Conservation (phyloP, 2,329 filamentous ascomycete genomes). For the Ophiocordyceps unilateralis region DNA sequence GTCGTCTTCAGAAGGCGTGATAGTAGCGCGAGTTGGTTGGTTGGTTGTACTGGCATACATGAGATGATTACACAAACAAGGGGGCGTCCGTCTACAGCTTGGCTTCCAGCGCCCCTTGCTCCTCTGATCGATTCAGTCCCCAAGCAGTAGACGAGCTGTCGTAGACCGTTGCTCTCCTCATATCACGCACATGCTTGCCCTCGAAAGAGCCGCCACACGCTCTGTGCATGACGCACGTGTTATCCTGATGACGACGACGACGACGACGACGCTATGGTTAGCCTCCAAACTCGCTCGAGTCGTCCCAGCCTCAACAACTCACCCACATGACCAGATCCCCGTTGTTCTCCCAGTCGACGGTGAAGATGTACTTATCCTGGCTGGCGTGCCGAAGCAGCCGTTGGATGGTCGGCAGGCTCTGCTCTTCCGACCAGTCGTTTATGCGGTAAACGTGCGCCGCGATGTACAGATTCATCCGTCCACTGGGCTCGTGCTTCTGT, state of each 20-base stretch:
- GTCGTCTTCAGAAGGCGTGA: no score
- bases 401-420: neutral
- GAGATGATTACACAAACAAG: no score
- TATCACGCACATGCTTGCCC: neutral
- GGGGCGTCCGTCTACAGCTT: neutral
- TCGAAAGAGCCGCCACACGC: neutral
- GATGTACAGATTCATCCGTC: neutral
- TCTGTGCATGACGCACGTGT: neutral
- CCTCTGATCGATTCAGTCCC: neutral
- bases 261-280: no score
- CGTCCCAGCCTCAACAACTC: neutral
- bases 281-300: no score
- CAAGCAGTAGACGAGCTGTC: neutral
- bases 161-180: neutral
- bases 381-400: neutral
- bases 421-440: neutral
- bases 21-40: no score
- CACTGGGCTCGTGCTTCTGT: neutral
- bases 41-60: no score
- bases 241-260: neutral
- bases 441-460: neutral
- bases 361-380: neutral
- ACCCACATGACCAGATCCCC: slow-evolving; percentile 1
- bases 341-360: neutral
- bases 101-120: neutral